phyloP scores from a whole-genome alignment of 495 filamentous ascomycete species.

The Penicillium verhagenii region DNA sequence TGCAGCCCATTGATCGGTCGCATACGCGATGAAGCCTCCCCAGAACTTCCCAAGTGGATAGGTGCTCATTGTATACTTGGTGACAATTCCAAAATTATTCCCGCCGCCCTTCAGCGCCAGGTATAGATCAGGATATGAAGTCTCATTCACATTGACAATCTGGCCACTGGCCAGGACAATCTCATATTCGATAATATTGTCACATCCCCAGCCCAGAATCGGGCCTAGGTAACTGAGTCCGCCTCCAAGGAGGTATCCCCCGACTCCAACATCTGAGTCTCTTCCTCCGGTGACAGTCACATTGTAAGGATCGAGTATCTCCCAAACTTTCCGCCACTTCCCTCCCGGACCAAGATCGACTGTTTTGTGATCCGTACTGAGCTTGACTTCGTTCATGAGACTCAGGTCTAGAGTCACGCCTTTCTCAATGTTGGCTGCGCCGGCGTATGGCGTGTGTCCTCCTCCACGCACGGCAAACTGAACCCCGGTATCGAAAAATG shows the following conservation, averaged over 20 bases:
- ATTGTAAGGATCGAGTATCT: neutral
- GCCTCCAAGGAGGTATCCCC: neutral
- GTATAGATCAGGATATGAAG: slow-evolving; percentile 43
- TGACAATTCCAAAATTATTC: slow-evolving; percentile 52
- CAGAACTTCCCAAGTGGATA: neutral
- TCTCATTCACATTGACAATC: slow-evolving; percentile 41
- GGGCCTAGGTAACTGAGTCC: neutral
- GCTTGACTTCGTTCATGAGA: neutral
- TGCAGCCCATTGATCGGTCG: neutral
- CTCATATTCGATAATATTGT: slow-evolving; percentile 2
- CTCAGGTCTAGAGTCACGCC: neutral
- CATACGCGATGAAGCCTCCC: neutral
- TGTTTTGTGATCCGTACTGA: neutral
- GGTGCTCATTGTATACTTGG: slow-evolving; percentile 29
- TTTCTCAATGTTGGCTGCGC: neutral
- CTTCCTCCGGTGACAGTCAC: neutral
- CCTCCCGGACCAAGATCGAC: neutral
- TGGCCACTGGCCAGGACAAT: slow-evolving; percentile 45
- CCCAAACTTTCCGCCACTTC: neutral
- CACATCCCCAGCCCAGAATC: neutral
- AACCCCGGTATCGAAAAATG: neutral
- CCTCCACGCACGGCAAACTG: neutral
- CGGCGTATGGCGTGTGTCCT: neutral
- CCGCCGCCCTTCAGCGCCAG: slow-evolving; percentile 53
- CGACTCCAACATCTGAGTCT: neutral